phyloP scores from a whole-genome alignment of 169 alveolate genomes.

The Cryptosporidium canis region DNA sequence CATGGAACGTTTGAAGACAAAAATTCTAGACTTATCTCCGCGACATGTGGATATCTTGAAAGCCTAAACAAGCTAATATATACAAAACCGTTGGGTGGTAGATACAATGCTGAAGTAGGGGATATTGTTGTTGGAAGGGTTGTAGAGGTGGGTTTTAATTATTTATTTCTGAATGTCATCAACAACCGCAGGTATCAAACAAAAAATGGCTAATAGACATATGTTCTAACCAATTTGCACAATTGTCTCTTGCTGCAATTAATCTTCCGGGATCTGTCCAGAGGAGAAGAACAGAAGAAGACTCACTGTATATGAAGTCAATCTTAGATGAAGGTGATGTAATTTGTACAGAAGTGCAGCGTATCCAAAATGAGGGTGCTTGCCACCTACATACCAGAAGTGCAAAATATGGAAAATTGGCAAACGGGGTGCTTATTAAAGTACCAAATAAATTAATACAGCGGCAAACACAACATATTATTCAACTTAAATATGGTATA shows the following conservation, averaged over 20 bases:
- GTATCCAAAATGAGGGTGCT: conserved; percentile 84
- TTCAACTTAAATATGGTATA: conserved; percentile 83
- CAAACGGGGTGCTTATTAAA: conserved; percentile 87
- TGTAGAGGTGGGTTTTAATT: conserved; percentile 76
- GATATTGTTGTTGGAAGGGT: conserved; percentile 86
- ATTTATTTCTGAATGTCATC: neutral
- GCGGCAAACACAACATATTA: conserved; percentile 89
- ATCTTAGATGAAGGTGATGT: conserved; percentile 88
- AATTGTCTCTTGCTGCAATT: conserved; percentile 87
- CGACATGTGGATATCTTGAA: conserved; percentile 53
- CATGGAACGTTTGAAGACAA: conserved; percentile 64
- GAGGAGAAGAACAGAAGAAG: conserved; percentile 90
- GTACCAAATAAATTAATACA: conserved; percentile 87
- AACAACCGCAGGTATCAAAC: conserved; percentile 45
- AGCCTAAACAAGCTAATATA: conserved; percentile 82
- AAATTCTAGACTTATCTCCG: conserved; percentile 6
- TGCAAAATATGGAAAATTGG: conserved; percentile 89
- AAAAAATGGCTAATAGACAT: conserved; percentile 91
- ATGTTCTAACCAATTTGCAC: conserved; percentile 87
- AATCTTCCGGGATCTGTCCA: conserved; percentile 89
- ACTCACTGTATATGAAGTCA: conserved; percentile 89
- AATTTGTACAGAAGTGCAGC: conserved; percentile 91
- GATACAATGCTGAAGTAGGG: conserved; percentile 84
- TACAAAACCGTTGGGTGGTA: conserved; percentile 86
- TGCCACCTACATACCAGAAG: conserved; percentile 90